phyloP scores from a whole-genome alignment of 495 filamentous ascomycete species.

The Ascodesmis nigricans region DNA sequence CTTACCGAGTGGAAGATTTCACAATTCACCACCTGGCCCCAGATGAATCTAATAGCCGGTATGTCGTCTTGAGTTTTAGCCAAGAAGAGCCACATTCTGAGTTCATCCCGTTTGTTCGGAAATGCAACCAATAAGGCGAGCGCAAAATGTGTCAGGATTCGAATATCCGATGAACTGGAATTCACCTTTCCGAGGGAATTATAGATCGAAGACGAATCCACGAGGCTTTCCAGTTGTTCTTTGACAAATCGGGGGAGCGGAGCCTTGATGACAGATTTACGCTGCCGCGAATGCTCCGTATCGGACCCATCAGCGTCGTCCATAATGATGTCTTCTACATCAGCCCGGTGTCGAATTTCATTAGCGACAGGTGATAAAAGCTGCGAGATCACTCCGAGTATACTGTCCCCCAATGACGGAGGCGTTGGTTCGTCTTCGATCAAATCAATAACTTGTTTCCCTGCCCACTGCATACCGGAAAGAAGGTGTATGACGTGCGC shows the following conservation, averaged over 20 bases:
- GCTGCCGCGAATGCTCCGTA: slow-evolving; percentile 9
- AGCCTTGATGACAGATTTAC: too few species aligned
- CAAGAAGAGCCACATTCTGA: slow-evolving; percentile 84
- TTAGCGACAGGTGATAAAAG: slow-evolving; percentile 39
- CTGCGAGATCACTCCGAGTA: slow-evolving; percentile 43
- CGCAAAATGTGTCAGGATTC: slow-evolving; percentile 63
- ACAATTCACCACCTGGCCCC: slow-evolving; percentile 50
- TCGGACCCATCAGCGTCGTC: slow-evolving; percentile 8
- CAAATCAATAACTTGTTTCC: slow-evolving; percentile 22
- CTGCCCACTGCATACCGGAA: slow-evolving; percentile 27
- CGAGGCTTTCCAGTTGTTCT: slow-evolving; percentile 37
- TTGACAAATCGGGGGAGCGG: slow-evolving; percentile 36
- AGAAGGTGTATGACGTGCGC: slow-evolving; percentile 62
- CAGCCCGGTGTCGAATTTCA: slow-evolving; percentile 33
- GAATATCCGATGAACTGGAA: slow-evolving; percentile 30
- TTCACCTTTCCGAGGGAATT: slow-evolving; percentile 22
- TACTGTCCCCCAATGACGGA: slow-evolving; percentile 23
- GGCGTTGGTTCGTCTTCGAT: neutral
- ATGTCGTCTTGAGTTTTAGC: slow-evolving; percentile 44
- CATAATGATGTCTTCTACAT: slow-evolving; percentile 28
- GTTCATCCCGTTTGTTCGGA: slow-evolving; percentile 61
- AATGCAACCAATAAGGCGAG: slow-evolving; percentile 73
- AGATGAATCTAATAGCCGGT: slow-evolving; percentile 74
- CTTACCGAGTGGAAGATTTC: slow-evolving; percentile 41
- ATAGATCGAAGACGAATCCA: slow-evolving; percentile 31